Base-by-base conservation (phyloP, 73 alveolate species). In the Urostyla sp. region DNA sequence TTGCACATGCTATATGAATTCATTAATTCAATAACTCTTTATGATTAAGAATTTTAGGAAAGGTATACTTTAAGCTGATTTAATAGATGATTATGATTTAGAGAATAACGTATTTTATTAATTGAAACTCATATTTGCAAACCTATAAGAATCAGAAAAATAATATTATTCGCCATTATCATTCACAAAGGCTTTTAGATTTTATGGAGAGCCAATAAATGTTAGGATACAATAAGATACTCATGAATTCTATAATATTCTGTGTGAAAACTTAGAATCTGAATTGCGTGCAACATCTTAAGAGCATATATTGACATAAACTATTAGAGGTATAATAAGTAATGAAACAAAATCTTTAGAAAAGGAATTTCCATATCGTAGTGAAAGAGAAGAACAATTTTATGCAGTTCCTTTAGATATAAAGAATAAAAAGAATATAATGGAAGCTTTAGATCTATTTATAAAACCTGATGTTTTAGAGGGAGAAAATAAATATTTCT, bases 1-100 rank as follows among this genome's bases (percentile, higher is more conserved):
- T 37, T 95, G 98, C 38, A 97, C 98, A 36, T 97, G 99, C 76
- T 97, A 97, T 66, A 90, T 95, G 98, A 97, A 94, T 74, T 82
- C 98, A 30, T 67, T 94, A 30, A 77, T 97, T 38, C 95, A 97
- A 67, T 95, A 97, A 82, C 91, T 97, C 53, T 97, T 74, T 79
- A 94, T 93, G 95, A 87, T 94, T 20, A 96, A 97, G 4, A 88
- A 92, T 46, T 92, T 93, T 40, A 63, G 97, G 23, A 52, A 93
- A 10, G 93, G 95, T 38, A 77, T 95, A 57, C 75, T 92, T 23
- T 54, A 76, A n/a, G 77, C 87, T 21, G 54, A 75, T 49, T 81
- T 93, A 18, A 85, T 82, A 15, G 82, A 84, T 26, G 58, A 67
- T 11, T n/a, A n/a, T n/a, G 80, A 69, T 34, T 58, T 83, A 24